phyloP scores from a whole-genome alignment of 345 rosid species.

The Abelmoschus esculentus region DNA sequence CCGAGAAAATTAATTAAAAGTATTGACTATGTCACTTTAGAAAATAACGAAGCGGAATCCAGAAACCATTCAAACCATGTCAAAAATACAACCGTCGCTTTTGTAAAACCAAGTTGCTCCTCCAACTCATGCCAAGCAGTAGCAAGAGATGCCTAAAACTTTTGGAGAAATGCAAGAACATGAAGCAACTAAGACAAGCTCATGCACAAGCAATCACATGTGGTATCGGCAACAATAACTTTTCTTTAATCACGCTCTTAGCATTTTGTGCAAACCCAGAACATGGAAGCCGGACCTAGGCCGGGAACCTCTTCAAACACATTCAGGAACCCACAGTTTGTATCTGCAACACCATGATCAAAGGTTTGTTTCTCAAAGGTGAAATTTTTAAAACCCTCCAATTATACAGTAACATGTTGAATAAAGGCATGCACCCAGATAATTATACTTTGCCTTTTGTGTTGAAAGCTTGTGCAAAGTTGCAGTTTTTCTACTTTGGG shows the following conservation, averaged over 20 bases:
- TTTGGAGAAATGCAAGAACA: slow-evolving; percentile 35
- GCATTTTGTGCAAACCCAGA: slow-evolving; percentile 34
- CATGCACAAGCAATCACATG: slow-evolving; percentile 32
- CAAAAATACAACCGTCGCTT: too few species aligned
- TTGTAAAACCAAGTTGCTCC: too few species aligned
- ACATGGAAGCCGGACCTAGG: slow-evolving; percentile 24
- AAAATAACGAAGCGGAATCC: too few species aligned
- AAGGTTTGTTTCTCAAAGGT: slow-evolving; percentile 29
- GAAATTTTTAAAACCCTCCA: slow-evolving; percentile 12
- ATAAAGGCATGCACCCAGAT: slow-evolving; percentile 28
- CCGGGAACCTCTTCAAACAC: slow-evolving; percentile 32
- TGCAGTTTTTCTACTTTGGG: slow-evolving; percentile 22
- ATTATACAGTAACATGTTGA: slow-evolving; percentile 23
- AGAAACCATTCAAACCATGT: too few species aligned
- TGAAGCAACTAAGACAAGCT: slow-evolving; percentile 41
- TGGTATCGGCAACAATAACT: slow-evolving; percentile 32
- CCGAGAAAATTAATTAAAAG: too few species aligned
- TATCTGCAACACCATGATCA: slow-evolving; percentile 47
- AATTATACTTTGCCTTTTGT: slow-evolving; percentile 41
- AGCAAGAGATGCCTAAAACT: slow-evolving; percentile 29
- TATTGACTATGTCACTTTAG: too few species aligned
- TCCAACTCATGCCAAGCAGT: neutral
- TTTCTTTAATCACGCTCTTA: slow-evolving; percentile 39
- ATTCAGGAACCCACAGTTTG: slow-evolving; percentile 40
- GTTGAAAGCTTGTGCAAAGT: slow-evolving; percentile 36